These are phyloP conservation scores for Trichoderma asperelloides DNA, from an alignment of 495 filamentous ascomycete species.

Conservation along the genomic window DNA sequence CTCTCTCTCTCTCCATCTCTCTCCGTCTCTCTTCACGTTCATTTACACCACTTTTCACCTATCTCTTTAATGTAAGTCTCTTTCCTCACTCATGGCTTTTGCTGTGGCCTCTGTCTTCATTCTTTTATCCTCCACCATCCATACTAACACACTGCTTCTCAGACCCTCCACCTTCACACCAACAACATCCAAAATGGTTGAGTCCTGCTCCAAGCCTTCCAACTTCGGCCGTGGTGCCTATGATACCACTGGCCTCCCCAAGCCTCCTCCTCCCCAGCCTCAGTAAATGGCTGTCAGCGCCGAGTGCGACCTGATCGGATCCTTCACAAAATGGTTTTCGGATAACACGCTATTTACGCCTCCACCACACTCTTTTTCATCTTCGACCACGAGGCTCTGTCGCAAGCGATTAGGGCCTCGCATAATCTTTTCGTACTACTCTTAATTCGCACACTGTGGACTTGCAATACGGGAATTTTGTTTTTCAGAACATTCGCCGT, in stretches of 20 bases:
- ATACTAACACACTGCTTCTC: neutral
- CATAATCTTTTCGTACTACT: neutral
- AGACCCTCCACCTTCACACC: conserved; percentile 12
- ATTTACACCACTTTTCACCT: neutral
- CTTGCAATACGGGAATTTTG: neutral
- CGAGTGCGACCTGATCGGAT: neutral
- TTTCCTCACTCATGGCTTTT: neutral
- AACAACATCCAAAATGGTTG: conserved; percentile 24
- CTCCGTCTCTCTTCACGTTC: conserved; percentile 10
- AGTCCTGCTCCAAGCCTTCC: conserved; percentile 9
- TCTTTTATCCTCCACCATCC: neutral
- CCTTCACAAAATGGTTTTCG: neutral
- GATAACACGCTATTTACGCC: neutral
- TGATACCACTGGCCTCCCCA: conserved; percentile 37
- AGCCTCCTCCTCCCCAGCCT: conserved; percentile 36
- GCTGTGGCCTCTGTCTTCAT: neutral
- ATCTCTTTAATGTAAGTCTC: neutral
- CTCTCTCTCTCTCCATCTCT: too few species aligned
- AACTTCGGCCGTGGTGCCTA: conserved; percentile 42
- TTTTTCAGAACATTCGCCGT: conserved; percentile 10
- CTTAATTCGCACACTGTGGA: neutral
- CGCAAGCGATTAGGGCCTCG: neutral
- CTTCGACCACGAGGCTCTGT: neutral
- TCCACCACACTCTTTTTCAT: neutral
- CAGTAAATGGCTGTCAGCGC: conserved; percentile 17